Conservation (phyloP, 2,329 filamentous ascomycete species). For the Microthyrium microscopicum region DNA sequence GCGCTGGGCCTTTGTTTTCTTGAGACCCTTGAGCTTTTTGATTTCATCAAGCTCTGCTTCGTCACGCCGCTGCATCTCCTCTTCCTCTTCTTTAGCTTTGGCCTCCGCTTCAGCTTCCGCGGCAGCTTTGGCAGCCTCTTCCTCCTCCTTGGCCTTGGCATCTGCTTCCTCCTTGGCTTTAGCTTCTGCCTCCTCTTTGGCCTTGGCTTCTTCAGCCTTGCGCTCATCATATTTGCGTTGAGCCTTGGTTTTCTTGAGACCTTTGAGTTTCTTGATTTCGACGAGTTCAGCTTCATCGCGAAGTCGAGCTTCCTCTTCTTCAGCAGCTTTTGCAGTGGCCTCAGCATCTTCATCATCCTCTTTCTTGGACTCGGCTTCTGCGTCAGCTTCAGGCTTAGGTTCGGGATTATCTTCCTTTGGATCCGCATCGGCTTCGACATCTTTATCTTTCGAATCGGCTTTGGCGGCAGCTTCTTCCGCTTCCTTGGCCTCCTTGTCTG, state of each 20-base stretch:
- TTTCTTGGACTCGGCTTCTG: slow-evolving; percentile 19
- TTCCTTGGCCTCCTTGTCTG: neutral
- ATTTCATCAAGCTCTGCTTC: slow-evolving; percentile 36
- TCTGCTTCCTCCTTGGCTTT: slow-evolving; percentile 9
- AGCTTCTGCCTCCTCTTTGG: slow-evolving; percentile 3
- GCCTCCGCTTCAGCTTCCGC: slow-evolving; percentile 16
- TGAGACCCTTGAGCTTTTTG: slow-evolving; percentile 1
- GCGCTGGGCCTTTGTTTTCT: slow-evolving; percentile 3
- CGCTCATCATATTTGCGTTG: slow-evolving; percentile 1
- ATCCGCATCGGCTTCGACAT: slow-evolving; percentile 3
- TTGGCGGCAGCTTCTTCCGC: slow-evolving; percentile 2
- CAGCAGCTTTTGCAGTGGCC: slow-evolving; percentile 2
- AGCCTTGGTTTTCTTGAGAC: slow-evolving; percentile 3
- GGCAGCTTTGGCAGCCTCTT: slow-evolving; percentile 4
- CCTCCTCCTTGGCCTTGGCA: neutral
- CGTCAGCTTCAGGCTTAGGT: slow-evolving; percentile 5
- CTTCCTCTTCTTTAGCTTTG: neutral
- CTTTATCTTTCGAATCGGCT: neutral
- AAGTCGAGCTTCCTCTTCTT: slow-evolving; percentile 5
- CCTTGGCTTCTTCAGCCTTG: slow-evolving; percentile 2
- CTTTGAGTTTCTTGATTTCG: slow-evolving; percentile 17
- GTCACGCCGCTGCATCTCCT: slow-evolving; percentile 15
- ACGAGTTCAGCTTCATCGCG: slow-evolving; percentile 35
- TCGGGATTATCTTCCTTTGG: neutral
- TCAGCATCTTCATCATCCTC: slow-evolving; percentile 15